Evolutionary conservation across 2,329 filamentous ascomycete species (phyloP).

Genomic region (Talaromyces atroroseus): DNA sequence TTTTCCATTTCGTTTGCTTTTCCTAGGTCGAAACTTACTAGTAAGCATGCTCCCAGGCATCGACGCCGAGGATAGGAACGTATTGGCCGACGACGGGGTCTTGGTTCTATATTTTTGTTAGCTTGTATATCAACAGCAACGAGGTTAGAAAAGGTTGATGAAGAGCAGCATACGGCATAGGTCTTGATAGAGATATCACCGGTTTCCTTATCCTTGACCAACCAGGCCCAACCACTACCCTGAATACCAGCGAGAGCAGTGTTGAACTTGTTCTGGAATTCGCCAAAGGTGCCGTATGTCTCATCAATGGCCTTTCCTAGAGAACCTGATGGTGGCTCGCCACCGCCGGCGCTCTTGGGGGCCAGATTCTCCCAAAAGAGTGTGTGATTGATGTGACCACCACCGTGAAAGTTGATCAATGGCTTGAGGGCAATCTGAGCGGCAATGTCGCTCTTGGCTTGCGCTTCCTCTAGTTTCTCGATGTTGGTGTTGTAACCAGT

Average conservation of each 20-base stretch:
- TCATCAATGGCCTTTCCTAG: slow-evolving; percentile 55
- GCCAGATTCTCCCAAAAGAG: slow-evolving; percentile 66
- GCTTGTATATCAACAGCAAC: neutral
- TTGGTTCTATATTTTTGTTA: slow-evolving; percentile 57
- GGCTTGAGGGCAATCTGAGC: slow-evolving; percentile 56
- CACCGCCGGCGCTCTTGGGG: slow-evolving; percentile 56
- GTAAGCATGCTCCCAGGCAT: slow-evolving; percentile 96
- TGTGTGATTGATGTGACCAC: slow-evolving; percentile 58
- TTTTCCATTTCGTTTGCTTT: neutral
- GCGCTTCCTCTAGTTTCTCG: slow-evolving; percentile 61
- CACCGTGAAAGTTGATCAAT: slow-evolving; percentile 60
- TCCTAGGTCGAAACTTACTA: slow-evolving; percentile 50
- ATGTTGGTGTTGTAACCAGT: slow-evolving; percentile 77
- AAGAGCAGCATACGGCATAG: slow-evolving; percentile 51
- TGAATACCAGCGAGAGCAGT: slow-evolving; percentile 60
- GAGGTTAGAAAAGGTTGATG: neutral
- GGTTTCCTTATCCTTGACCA: slow-evolving; percentile 58
- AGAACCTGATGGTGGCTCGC: slow-evolving; percentile 56
- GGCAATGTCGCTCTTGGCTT: slow-evolving; percentile 49
- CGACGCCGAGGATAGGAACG: slow-evolving; percentile 77
- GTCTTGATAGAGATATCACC: slow-evolving; percentile 55
- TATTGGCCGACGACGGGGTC: slow-evolving; percentile 82
- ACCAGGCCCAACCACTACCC: slow-evolving; percentile 60
- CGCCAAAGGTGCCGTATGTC: slow-evolving; percentile 54
- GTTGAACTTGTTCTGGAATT: slow-evolving; percentile 60